These are phyloP conservation scores for Cyclotella baltica DNA, from an alignment of 108 stramenopile species.

Conservation along the genomic window DNA sequence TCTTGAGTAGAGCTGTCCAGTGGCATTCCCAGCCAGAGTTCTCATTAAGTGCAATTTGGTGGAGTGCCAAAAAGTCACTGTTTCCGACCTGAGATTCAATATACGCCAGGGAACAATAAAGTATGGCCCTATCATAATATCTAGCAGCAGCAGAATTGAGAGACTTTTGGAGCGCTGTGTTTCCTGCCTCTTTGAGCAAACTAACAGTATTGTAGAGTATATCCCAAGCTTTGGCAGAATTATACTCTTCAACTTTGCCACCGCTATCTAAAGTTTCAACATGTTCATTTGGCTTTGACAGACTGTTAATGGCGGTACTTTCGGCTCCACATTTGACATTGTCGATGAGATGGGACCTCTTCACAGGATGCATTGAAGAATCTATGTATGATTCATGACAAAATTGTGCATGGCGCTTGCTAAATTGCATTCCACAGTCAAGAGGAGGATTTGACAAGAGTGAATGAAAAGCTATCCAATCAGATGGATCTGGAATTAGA, in stretches of 20 bases:
- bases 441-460: constrained; percentile 51
- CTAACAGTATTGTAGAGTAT: constrained; percentile 56
- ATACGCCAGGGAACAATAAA: constrained; percentile 70
- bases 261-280: background rate
- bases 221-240: constrained; percentile 49
- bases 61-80: constrained; percentile 40
- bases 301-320: background rate
- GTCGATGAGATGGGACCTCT: background rate
- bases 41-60: constrained; percentile 30
- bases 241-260: constrained; percentile 5
- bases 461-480: constrained; percentile 78
- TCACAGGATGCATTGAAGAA: constrained; percentile 21
- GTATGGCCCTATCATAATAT: constrained; percentile 80
- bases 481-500: constrained; percentile 77
- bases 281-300: background rate
- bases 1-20: constrained; percentile 63
- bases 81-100: constrained; percentile 53
- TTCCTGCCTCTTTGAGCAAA: constrained; percentile 77
- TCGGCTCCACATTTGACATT: background rate
- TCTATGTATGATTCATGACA: constrained; percentile 32
- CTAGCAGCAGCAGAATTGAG: constrained; percentile 58
- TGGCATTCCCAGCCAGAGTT: constrained; percentile 45
- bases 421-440: constrained; percentile 54
- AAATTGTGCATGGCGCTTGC: constrained; percentile 54
- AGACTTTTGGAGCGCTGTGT: constrained; percentile 63